phyloP scores from a whole-genome alignment of 345 rosid species.

The Stellera chamaejasme region DNA sequence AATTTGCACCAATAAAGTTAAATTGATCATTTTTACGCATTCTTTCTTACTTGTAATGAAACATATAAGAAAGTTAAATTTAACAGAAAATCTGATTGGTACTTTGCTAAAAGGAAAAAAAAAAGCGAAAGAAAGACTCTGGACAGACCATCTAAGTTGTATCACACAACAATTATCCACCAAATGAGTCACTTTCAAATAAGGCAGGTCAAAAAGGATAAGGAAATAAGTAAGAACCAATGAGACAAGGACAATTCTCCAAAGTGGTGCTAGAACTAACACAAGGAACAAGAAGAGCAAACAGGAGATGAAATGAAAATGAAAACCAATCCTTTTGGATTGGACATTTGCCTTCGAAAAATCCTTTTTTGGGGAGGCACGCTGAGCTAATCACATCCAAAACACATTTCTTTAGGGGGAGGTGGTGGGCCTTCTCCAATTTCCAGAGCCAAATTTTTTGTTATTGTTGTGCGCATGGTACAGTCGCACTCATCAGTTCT shows the following conservation, averaged over 20 bases:
- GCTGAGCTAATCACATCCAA: too few relatives aligned
- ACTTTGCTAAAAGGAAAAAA: too few relatives aligned
- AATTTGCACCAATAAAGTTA: too few relatives aligned
- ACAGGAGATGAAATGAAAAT: slow-evolving; percentile 9
- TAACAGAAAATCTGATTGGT: too few relatives aligned
- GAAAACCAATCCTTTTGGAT: slow-evolving; percentile 6
- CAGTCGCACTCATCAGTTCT: slow-evolving; percentile 54
- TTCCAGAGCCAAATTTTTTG: slow-evolving; percentile 5
- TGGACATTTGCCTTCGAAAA: too few relatives aligned
- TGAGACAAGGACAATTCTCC: slow-evolving; percentile 4
- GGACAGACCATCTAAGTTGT: too few relatives aligned
- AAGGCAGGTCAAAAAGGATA: background rate
- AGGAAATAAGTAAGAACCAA: background rate
- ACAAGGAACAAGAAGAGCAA: background rate
- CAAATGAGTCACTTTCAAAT: slow-evolving; percentile 3
- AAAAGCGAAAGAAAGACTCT: too few relatives aligned
- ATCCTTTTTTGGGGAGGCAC: too few relatives aligned
- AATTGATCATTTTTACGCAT: too few relatives aligned
- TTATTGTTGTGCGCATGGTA: slow-evolving; percentile 61
- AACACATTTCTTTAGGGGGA: background rate
- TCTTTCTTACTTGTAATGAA: too few relatives aligned
- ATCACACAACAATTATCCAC: background rate
- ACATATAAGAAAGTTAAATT: too few relatives aligned
- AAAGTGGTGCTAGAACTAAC: background rate
- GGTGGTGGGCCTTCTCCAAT: slow-evolving; percentile 33